Percentiles rank a stretch among this genome's conserved stretches.
phyloP scores from a whole-genome alignment of 345 rosid species.

The Erucastrum elatum region DNA sequence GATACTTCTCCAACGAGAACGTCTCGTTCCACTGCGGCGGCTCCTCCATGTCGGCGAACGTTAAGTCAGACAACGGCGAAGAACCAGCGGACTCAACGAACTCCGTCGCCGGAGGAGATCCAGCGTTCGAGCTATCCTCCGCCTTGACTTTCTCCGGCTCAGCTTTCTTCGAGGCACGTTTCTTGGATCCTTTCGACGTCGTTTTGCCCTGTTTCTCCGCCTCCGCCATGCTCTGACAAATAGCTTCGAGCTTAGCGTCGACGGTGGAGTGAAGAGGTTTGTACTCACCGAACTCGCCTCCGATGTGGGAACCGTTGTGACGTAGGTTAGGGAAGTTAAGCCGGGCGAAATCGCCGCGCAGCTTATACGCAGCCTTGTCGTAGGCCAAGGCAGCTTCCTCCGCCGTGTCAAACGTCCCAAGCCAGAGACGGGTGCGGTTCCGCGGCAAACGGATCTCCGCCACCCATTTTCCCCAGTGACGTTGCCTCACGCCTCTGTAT shows the following conservation, averaged over 20 bases:
- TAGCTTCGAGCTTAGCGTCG: constrained; percentile 85
- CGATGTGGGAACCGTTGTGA: constrained; percentile 61
- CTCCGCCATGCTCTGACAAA: constrained; percentile 72
- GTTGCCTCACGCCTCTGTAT: constrained; percentile 89
- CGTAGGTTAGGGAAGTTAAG: constrained; percentile 88
- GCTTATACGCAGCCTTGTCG: constrained; percentile 85
- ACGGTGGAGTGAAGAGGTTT: constrained; percentile 85
- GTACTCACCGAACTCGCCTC: constrained; percentile 73
- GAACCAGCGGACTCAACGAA: constrained; percentile 59
- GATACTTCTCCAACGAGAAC: constrained; percentile 72
- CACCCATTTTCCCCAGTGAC: constrained; percentile 99
- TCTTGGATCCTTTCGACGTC: constrained; percentile 44
- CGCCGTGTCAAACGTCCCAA: constrained; percentile 95
- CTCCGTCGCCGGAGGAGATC: constrained; percentile 45
- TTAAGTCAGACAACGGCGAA: constrained; percentile 62
- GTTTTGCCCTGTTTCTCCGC: constrained; percentile 52
- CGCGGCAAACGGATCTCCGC: constrained; percentile 95
- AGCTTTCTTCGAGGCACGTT: constrained; percentile 13
- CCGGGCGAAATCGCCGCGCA: constrained; percentile 86
- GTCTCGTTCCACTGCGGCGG: constrained; percentile 58
- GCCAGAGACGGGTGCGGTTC: constrained; percentile 94
- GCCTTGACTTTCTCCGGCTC: constrained; percentile 41
- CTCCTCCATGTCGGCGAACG: constrained; percentile 48
- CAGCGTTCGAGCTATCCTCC: constrained; percentile 39
- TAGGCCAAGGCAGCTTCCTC: constrained; percentile 96